Percentiles rank a stretch among this genome's conserved stretches.
Evolutionary conservation across 345 rosid species (phyloP).

Genomic region (Salix brachista): DNA sequence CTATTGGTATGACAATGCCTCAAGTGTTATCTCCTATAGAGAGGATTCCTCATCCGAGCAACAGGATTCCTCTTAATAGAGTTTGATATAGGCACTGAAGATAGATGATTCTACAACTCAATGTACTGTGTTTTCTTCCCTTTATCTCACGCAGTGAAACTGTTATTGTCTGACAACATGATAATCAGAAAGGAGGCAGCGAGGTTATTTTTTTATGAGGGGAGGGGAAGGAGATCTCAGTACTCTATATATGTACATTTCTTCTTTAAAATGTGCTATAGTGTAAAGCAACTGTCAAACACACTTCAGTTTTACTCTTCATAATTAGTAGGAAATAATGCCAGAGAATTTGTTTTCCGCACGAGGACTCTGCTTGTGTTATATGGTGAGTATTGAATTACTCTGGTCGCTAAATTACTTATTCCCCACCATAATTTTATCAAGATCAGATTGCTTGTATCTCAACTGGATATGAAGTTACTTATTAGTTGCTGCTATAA

Average conservation of each 20-base stretch:
- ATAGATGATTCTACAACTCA: neutral
- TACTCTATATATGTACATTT: neutral
- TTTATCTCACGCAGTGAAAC: neutral
- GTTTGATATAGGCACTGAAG: slow-evolving; percentile 27
- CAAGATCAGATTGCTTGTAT: too few species aligned
- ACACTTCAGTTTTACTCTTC: neutral
- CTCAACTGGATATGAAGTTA: too few species aligned
- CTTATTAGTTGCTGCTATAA: too few species aligned
- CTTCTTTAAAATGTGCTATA: neutral
- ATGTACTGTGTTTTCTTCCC: neutral
- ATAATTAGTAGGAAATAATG: neutral
- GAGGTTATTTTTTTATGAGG: neutral
- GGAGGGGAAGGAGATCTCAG: neutral
- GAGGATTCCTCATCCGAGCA: slow-evolving; percentile 43
- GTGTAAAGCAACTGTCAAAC: neutral
- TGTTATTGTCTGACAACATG: neutral
- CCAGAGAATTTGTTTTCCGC: neutral
- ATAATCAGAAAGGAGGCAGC: neutral
- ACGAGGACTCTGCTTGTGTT: neutral
- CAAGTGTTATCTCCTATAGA: slow-evolving; percentile 58
- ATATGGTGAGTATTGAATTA: too few species aligned
- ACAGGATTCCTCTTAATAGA: slow-evolving; percentile 55
- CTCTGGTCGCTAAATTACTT: too few species aligned
- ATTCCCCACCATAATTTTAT: too few species aligned
- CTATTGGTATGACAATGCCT: slow-evolving; percentile 92